These are phyloP conservation scores for Colletotrichum paranaense DNA, from an alignment of 2,329 filamentous ascomycete genomes.

Conservation along the genomic window DNA sequence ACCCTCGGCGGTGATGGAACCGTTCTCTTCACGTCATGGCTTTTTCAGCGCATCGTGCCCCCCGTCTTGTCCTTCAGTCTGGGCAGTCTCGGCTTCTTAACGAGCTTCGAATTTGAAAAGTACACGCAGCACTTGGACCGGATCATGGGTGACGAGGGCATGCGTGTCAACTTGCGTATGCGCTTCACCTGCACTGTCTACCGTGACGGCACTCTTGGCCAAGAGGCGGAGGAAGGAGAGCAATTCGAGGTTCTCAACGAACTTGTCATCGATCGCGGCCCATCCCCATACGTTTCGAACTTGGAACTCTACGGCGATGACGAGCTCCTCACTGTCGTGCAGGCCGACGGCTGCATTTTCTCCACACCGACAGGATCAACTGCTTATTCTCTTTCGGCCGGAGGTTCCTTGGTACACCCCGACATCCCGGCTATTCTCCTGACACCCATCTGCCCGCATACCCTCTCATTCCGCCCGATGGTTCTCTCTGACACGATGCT, in stretches of 20 bases:
- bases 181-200: conserved; percentile 98
- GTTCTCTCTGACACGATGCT: conserved; percentile 95
- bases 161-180: conserved; percentile 98
- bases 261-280: conserved; percentile 96
- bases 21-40: conserved; percentile 88
- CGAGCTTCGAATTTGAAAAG: conserved; percentile 86
- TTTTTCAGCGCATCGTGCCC: conserved; percentile 90
- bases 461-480: conserved; percentile 97
- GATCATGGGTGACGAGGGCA: conserved; percentile 93
- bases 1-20: conserved; percentile 90
- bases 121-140: conserved; percentile 89
- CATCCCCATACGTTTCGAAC: conserved; percentile 96
- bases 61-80: conserved; percentile 87
- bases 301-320: conserved; percentile 96
- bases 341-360: conserved; percentile 98
- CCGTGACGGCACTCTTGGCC: conserved; percentile 70
- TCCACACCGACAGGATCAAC: conserved; percentile 95
- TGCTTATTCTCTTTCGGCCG: conserved; percentile 95
- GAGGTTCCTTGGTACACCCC: conserved; percentile 94
- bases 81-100: conserved; percentile 88
- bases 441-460: conserved; percentile 97
- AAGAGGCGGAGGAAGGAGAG: conserved; percentile 86
- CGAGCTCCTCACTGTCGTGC: conserved; percentile 92
- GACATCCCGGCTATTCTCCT: conserved; percentile 97
- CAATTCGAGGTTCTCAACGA: conserved; percentile 99